phyloP scores from a whole-genome alignment of 129 eudicot genomes.

The Artemisia argyi region DNA sequence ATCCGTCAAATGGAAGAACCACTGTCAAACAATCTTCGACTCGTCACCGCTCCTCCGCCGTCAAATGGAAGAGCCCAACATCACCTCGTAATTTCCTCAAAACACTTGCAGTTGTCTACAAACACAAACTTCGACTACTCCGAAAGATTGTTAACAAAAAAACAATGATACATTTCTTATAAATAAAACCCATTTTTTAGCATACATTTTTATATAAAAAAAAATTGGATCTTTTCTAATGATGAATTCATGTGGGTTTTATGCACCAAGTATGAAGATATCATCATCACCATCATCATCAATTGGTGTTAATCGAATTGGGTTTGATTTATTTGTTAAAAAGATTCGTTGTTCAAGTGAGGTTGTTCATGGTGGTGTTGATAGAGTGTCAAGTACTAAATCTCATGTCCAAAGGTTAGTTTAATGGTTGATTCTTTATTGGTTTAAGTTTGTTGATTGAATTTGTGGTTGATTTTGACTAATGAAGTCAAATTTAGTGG shows the following conservation, averaged over 20 bases:
- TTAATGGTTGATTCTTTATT: conserved; percentile 5
- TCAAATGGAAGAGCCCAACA: too few relatives aligned
- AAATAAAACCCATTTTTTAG: background rate
- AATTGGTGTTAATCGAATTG: conserved; percentile 22
- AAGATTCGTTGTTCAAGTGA: conserved; percentile 41
- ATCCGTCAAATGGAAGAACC: too few relatives aligned
- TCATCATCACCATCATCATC: conserved; percentile 33
- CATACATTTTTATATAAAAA: conserved; percentile 10
- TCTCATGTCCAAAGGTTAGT: conserved; percentile 54
- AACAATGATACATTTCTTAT: conserved; percentile 9
- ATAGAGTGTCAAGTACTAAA: conserved; percentile 43
- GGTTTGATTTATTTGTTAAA: too few relatives aligned
- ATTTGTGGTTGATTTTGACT: conserved; percentile 15
- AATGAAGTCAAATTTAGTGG: conserved; percentile 1
- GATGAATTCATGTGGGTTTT: conserved; percentile 71
- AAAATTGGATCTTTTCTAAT: conserved; percentile 31
- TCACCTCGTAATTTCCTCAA: conserved; percentile 38
- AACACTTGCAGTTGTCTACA: conserved; percentile 33
- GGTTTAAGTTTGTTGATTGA: conserved; percentile 2
- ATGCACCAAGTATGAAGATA: conserved; percentile 43
- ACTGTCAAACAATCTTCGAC: too few relatives aligned
- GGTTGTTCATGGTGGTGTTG: conserved; percentile 44
- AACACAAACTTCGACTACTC: conserved; percentile 38
- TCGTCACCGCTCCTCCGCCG: too few relatives aligned
- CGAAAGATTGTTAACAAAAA: conserved; percentile 21